Percentiles rank a stretch among this genome's conserved stretches.
These are phyloP conservation scores for Brassica incana DNA, from an alignment of 345 rosid genomes.

Conservation along the genomic window DNA sequence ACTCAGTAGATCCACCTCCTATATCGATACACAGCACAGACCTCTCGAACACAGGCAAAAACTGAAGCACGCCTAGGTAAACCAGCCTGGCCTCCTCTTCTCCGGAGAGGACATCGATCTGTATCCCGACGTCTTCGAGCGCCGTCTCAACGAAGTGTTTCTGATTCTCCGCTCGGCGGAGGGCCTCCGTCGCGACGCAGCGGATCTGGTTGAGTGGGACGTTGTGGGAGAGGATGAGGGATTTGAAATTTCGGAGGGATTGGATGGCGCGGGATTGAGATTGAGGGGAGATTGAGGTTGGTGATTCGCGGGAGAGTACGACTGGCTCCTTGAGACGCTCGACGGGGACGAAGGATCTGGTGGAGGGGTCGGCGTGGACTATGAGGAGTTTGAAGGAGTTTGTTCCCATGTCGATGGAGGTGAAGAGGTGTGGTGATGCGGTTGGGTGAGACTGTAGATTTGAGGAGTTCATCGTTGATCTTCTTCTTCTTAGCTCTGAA, in stretches of 20 bases:
- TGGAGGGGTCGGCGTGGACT: constrained; percentile 51
- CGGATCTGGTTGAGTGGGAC: constrained; percentile 37
- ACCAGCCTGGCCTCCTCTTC: constrained; percentile 64
- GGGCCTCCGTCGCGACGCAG: constrained; percentile 71
- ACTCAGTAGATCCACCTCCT: constrained; percentile 81
- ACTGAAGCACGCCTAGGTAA: constrained; percentile 66
- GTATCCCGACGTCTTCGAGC: constrained; percentile 42
- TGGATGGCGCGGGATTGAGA: constrained; percentile 49
- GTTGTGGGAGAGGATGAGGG: constrained; percentile 43
- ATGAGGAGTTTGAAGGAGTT: constrained; percentile 70
- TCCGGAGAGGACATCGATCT: constrained; percentile 51
- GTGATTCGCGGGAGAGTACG: constrained; percentile 52
- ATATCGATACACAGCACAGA: constrained; percentile 56
- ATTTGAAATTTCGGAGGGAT: constrained; percentile 45
- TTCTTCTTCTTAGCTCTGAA: neutral
- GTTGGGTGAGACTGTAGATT: constrained; percentile 19
- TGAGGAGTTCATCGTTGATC: constrained; percentile 24
- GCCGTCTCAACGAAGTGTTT: constrained; percentile 42
- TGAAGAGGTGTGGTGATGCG: constrained; percentile 43
- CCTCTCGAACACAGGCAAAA: constrained; percentile 54
- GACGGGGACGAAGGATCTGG: constrained; percentile 49
- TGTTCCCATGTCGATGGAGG: constrained; percentile 74
- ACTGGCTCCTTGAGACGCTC: constrained; percentile 50
- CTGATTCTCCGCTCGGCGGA: constrained; percentile 53
- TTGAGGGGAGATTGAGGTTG: constrained; percentile 45